Base-by-base conservation (phyloP, 352 stramenopile species). In the Lagenidium giganteum region DNA sequence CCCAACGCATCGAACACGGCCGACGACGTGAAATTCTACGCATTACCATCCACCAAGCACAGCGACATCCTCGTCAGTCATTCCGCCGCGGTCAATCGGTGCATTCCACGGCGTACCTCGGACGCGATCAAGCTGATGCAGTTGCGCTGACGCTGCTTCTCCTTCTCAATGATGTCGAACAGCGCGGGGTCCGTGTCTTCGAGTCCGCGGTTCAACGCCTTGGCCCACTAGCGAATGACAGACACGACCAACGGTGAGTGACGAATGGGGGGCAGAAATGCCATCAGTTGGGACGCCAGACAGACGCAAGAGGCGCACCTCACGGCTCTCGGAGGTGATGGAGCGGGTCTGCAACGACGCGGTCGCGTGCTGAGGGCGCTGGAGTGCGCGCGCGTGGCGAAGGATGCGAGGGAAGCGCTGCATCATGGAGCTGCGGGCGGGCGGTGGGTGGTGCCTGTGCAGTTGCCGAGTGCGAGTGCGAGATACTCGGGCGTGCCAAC, bases 121-220 rank as follows among this genome's bases (percentile, higher is more conserved):
- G 92, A 98, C 32, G 97, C 97, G 67, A 99, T 99, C 17, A 99
- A 83, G 30, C 96, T 97, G 41, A 99, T 81, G 56, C 74, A 97
- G 63, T 98, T 95, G 48, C 96, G 87, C 77, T 99, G 97, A 29
- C 97, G 86, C 38, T 95, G 82, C 79, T 99, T 99, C 78, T 99
- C 96, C 40, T 92, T 77, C 73, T 98, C 94, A 50, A 99, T 98
- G 51, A 98, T 89, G 51, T 95, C 74, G 46, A 85, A 93, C 1
- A 99, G 76, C 56, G 79, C 78, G 11, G 96, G 95, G 68, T 99
- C 96, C 8, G 82, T 81, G 47, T 94, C 70, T 17, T 70, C 57
- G 8, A 99, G 68, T 29, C 60, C 67, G 51, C 85, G 73, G 72
- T 98, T 98, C 40, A 98, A 65, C 52, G 67, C 69, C 20, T 61